Conservation (phyloP, 2,329 filamentous ascomycete species). For the Arthrocladium fulminans region DNA sequence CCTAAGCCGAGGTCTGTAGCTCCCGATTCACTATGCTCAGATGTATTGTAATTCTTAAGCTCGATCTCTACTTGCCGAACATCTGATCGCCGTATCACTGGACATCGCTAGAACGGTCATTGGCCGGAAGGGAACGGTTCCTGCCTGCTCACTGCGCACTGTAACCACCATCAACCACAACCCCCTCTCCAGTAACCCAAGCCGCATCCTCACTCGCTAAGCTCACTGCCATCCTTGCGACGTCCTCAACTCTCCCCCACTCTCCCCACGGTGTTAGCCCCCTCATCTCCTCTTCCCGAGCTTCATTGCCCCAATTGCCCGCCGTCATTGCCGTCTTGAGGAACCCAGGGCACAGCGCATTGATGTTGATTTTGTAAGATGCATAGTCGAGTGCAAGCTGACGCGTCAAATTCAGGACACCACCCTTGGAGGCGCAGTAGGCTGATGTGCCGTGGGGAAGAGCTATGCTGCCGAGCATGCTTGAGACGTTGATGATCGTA, state of each 20-base stretch:
- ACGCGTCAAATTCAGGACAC: slow-evolving; percentile 27
- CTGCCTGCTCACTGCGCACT: slow-evolving; percentile 1
- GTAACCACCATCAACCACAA: slow-evolving; percentile 41
- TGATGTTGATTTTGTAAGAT: slow-evolving; percentile 32
- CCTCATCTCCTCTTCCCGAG: slow-evolving; percentile 1
- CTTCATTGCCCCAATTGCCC: slow-evolving; percentile 5
- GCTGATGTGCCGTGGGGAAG: slow-evolving; percentile 12
- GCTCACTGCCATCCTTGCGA: slow-evolving; percentile 36
- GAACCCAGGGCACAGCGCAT: slow-evolving; percentile 36
- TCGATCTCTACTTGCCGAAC: too few species aligned
- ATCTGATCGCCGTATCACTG: too few species aligned
- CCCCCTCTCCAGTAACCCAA: slow-evolving; percentile 38
- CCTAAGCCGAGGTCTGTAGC: too few species aligned
- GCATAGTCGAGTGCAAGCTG: slow-evolving; percentile 30
- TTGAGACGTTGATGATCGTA: slow-evolving; percentile 37
- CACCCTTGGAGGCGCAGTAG: slow-evolving; percentile 22
- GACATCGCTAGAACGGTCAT: too few species aligned
- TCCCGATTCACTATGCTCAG: too few species aligned
- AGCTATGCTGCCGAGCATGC: slow-evolving; percentile 10
- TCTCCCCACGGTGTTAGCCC: slow-evolving; percentile 23
- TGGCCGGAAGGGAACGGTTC: too few species aligned
- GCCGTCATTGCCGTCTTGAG: slow-evolving; percentile 25
- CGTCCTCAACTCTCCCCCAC: slow-evolving; percentile 27
- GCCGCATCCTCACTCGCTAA: slow-evolving; percentile 40
- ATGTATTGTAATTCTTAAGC: too few species aligned